Conservation (phyloP, 2,329 filamentous ascomycete species). For the Domatiomyces globalis region DNA sequence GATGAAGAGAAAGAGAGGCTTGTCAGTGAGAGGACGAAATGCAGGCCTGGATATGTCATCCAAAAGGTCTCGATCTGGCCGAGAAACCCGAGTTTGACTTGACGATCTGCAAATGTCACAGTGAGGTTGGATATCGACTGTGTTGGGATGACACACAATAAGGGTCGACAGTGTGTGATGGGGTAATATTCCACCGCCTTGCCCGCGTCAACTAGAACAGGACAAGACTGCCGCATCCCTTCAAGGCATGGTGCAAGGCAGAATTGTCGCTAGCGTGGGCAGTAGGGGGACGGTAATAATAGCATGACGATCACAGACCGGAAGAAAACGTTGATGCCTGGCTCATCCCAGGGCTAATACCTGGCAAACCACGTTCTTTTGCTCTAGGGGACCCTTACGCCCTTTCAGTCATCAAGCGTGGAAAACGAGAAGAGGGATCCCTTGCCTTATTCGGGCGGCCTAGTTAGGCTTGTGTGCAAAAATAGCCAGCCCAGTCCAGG, state of each 20-base stretch:
- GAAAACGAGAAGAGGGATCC: too few species aligned
- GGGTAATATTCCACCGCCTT: background rate
- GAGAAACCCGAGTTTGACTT: background rate
- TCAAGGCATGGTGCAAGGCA: background rate
- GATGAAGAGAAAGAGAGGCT: background rate
- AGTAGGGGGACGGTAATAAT: background rate
- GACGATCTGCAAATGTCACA: background rate
- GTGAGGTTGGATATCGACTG: background rate
- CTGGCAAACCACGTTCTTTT: too few species aligned
- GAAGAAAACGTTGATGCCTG: background rate
- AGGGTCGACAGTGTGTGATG: background rate
- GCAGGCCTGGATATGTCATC: too few species aligned
- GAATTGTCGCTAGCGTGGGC: background rate
- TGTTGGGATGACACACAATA: background rate
- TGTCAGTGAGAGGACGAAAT: too few species aligned
- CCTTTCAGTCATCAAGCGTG: too few species aligned
- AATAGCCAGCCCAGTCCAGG: too few species aligned
- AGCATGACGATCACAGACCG: background rate
- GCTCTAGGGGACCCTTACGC: too few species aligned
- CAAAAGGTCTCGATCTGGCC: too few species aligned
- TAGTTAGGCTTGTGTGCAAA: too few species aligned
- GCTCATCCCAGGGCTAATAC: too few species aligned
- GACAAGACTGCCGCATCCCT: background rate
- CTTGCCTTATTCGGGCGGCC: too few species aligned
- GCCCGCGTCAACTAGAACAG: background rate